Evolutionary conservation across 2,329 filamentous ascomycete species (phyloP).

Genomic region (Penicillium hordei): DNA sequence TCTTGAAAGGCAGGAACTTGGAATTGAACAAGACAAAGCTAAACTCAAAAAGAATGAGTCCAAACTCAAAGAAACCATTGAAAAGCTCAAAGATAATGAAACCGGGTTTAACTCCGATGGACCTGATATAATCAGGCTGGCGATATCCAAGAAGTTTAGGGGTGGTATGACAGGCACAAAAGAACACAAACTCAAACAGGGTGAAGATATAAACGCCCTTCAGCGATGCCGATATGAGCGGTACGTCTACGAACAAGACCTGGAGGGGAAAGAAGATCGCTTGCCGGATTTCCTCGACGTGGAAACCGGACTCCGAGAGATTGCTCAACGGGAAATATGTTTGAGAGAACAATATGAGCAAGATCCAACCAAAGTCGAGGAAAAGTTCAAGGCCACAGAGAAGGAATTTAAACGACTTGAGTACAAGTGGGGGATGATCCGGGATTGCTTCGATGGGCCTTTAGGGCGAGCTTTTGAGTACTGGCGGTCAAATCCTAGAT

Average conservation of each 20-base stretch:
- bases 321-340: not conserved
- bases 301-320: not conserved
- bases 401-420: not conserved
- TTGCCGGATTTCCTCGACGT: not conserved
- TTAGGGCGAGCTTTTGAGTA: not conserved
- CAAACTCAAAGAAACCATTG: not conserved
- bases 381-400: not conserved
- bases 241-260: not conserved
- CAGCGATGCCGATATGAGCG: not conserved
- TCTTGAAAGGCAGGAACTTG: not conserved
- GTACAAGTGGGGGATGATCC: not conserved
- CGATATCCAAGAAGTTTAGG: not conserved
- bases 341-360: not conserved
- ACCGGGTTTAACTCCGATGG: not conserved
- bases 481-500: conserved; percentile 6
- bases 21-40: not conserved
- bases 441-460: not conserved
- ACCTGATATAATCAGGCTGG: not conserved
- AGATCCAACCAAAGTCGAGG: not conserved
- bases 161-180: not conserved
- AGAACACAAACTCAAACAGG: not conserved
- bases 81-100: not conserved
- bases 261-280: not conserved
- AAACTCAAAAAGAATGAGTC: not conserved
- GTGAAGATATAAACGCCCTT: not conserved